Percentiles rank a stretch among this genome's conserved stretches.
These are phyloP conservation scores for Rosa lucieae DNA, from an alignment of 306 rosid species.

Conservation along the genomic window DNA sequence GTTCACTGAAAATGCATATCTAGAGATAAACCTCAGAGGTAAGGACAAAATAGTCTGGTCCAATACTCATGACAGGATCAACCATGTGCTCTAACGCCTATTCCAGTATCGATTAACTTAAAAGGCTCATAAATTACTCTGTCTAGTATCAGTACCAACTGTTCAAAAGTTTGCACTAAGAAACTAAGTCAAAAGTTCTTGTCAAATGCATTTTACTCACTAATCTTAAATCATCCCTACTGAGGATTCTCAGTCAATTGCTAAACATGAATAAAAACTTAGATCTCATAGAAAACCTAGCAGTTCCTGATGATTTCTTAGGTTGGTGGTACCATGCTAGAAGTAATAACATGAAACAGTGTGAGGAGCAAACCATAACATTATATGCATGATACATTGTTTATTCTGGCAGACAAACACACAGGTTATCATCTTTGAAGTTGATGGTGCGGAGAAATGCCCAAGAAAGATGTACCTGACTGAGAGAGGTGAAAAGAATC, in stretches of 20 bases:
- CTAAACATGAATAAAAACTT: not conserved
- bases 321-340: not conserved
- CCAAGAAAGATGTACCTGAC: slow-evolving; percentile 51
- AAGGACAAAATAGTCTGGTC: not conserved
- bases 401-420: not conserved
- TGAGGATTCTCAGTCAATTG: not conserved
- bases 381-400: not conserved
- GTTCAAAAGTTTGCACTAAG: not conserved
- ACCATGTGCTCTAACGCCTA: not conserved
- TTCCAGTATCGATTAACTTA: not conserved
- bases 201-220: not conserved
- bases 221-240: not conserved
- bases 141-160: not conserved
- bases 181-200: not conserved
- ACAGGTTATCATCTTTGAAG: not conserved
- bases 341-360: not conserved
- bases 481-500: slow-evolving; percentile 87
- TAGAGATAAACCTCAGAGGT: not conserved
- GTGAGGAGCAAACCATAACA: not conserved
- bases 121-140: not conserved
- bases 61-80: not conserved
- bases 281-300: not conserved
- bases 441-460: slow-evolving; percentile 12
- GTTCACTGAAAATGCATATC: not conserved
- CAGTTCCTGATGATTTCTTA: not conserved